phyloP scores from a whole-genome alignment of 768 basidiomycete species.

The Hygrocybe coccinea region DNA sequence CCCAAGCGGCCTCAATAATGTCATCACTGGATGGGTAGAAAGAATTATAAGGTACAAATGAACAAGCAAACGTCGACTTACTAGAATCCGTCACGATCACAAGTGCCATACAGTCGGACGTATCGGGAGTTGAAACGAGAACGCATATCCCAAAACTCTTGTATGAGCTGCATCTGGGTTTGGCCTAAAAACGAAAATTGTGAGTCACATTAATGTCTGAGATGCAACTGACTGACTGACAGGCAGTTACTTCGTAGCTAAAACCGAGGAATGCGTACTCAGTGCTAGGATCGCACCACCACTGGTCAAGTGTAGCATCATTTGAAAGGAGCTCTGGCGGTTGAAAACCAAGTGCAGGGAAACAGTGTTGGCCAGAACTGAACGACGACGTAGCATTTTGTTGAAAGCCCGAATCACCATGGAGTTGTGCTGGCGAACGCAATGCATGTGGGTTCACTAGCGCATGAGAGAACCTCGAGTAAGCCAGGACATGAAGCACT shows the following conservation, averaged over 20 bases:
- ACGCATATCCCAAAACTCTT: conserved; percentile 53
- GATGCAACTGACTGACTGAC: conserved; percentile 35
- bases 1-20: conserved; percentile 46
- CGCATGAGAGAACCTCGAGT: too few relatives aligned
- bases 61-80: conserved; percentile 9
- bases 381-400: too few relatives aligned
- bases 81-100: conserved; percentile 37
- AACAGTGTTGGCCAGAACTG: conserved; percentile 18
- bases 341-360: conserved; percentile 38
- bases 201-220: background rate
- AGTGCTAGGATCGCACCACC: conserved; percentile 51
- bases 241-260: conserved; percentile 57
- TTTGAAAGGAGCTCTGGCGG: conserved; percentile 35
- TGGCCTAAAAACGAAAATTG: conserved; percentile 37
- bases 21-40: conserved; percentile 33
- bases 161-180: conserved; percentile 36
- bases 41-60: background rate
- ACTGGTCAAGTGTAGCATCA: conserved; percentile 10
- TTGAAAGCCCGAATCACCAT: too few relatives aligned
- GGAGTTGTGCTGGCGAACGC: too few relatives aligned
- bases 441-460: too few relatives aligned
- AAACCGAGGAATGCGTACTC: conserved; percentile 66
- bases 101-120: conserved; percentile 41
- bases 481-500: background rate
- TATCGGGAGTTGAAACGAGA: conserved; percentile 50